Evolutionary conservation across 1,284 basidiomycete species (phyloP).

Genomic region (Pterula multifida): DNA sequence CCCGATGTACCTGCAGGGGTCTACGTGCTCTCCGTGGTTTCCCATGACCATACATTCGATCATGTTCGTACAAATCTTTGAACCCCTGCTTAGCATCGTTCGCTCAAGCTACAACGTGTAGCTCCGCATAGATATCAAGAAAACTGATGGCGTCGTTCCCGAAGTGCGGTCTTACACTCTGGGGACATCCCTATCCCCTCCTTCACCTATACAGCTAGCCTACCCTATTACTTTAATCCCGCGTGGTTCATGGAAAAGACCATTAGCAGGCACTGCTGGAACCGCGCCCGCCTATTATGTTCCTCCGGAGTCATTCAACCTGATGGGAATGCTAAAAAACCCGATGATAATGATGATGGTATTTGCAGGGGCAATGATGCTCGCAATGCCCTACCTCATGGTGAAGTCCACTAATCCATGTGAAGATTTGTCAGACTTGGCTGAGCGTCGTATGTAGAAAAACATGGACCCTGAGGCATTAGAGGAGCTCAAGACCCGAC

Average conservation of each 20-base stretch:
- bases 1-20: conserved; percentile 50
- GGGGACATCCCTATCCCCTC: conserved; percentile 57
- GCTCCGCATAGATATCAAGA: conserved; percentile 53
- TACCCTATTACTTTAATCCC: conserved; percentile 54
- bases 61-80: conserved; percentile 30
- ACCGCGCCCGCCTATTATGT: conserved; percentile 55
- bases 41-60: conserved; percentile 59
- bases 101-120: conserved; percentile 15
- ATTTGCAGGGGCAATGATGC: conserved; percentile 55
- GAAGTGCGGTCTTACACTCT: conserved; percentile 51
- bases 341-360: conserved; percentile 86
- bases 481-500: conserved; percentile 59
- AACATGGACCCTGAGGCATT: conserved; percentile 68
- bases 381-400: conserved; percentile 74
- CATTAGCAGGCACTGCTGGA: neutral
- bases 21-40: conserved; percentile 52
- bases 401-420: conserved; percentile 28
- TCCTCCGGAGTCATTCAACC: conserved; percentile 60
- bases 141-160: conserved; percentile 14
- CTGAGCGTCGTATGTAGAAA: conserved; percentile 33
- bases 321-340: conserved; percentile 70
- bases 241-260: conserved; percentile 13
- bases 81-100: neutral
- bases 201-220: conserved; percentile 42
- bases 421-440: neutral